Percentiles rank a stretch among this genome's conserved stretches.
Conservation (phyloP, 2,329 filamentous ascomycete species). For the Whalleya microplaca region DNA sequence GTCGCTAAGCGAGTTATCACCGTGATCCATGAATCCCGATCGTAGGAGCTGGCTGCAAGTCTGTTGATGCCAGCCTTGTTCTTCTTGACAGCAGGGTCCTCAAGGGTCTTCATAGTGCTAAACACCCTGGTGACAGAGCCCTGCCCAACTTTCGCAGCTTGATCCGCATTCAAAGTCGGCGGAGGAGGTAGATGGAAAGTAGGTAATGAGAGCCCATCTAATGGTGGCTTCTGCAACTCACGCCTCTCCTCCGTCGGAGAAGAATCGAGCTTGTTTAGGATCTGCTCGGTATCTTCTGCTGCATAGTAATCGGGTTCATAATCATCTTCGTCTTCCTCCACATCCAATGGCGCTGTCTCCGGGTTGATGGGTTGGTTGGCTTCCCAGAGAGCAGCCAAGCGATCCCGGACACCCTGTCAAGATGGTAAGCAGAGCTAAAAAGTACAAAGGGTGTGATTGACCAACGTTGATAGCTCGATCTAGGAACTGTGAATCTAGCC, state of each 20-base stretch:
- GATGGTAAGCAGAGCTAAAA: slow-evolving; percentile 18
- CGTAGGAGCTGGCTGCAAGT: slow-evolving; percentile 81
- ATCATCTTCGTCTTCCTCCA: slow-evolving; percentile 84
- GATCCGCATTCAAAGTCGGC: slow-evolving; percentile 70
- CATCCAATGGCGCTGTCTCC: slow-evolving; percentile 63
- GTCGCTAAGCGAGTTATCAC: slow-evolving; percentile 86
- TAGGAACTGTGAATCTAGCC: slow-evolving; percentile 70
- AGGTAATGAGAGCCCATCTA: slow-evolving; percentile 66
- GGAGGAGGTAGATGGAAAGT: slow-evolving; percentile 82
- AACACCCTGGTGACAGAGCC: slow-evolving; percentile 79
- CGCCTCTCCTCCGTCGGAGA: slow-evolving; percentile 59
- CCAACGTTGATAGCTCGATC: slow-evolving; percentile 74
- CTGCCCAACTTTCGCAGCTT: slow-evolving; percentile 74
- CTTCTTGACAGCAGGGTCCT: slow-evolving; percentile 66
- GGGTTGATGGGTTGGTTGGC: slow-evolving; percentile 56
- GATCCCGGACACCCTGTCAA: slow-evolving; percentile 54
- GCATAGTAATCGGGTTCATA: slow-evolving; percentile 88
- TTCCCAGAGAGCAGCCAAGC: slow-evolving; percentile 49
- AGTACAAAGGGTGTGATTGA: slow-evolving; percentile 19
- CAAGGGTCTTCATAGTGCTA: slow-evolving; percentile 72
- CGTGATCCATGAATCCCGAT: slow-evolving; percentile 88
- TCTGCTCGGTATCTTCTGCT: slow-evolving; percentile 76
- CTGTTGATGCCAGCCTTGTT: slow-evolving; percentile 77
- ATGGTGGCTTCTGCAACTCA: slow-evolving; percentile 47
- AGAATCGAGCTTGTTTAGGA: slow-evolving; percentile 75